Base-by-base conservation (phyloP, 495 filamentous ascomycete species). In the Hamigera avellanea region DNA sequence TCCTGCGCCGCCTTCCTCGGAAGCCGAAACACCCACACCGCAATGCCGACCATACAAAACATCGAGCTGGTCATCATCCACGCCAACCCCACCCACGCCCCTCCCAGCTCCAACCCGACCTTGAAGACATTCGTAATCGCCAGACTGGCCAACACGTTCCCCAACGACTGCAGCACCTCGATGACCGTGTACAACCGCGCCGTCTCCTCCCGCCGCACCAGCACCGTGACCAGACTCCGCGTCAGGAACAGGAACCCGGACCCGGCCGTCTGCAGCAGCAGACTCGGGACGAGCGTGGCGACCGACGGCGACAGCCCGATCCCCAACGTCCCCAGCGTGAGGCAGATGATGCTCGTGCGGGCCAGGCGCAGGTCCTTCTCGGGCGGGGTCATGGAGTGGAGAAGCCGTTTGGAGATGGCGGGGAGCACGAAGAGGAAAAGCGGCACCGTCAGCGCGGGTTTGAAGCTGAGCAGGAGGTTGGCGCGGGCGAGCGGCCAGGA, bases 111-210 rank as follows among this genome's bases (percentile, higher is more conserved):
- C 35, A 76, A 33, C 1, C 74, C 75, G 4, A 60, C 32, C 32
- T 67, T 64, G 41, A 80, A 78, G 15, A 69, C 59, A 19, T 54
- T 55, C 0, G 75, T 76, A 36, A 76, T 58, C 0, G 69, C 49
- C 0, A 74, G 53, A 12, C 70, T 70, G 2, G 67, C 73, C 17
- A 70, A 54, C 15, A 79, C 60, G n/a, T 59, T 61, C 10, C 73
- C 71, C 15, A 71, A 33, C 0, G 68, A 67, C 42, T 79, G 73
- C 10, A 73, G 41, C 8, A 78, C 65, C 40, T 67, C 69, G 34
- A 79, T 66, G 23, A 76, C 54, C 0, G 68, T 71, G 38, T 71
- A 77, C 10, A 77, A 48, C 2, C 73, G 59, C 7, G 74, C 73
- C 0, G 71, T 72, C 35, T 76, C 64, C 12, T 72, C 57, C 0